Conservation (phyloP, 164 flowering plant species). For the Vitis rotundifolia region DNA sequence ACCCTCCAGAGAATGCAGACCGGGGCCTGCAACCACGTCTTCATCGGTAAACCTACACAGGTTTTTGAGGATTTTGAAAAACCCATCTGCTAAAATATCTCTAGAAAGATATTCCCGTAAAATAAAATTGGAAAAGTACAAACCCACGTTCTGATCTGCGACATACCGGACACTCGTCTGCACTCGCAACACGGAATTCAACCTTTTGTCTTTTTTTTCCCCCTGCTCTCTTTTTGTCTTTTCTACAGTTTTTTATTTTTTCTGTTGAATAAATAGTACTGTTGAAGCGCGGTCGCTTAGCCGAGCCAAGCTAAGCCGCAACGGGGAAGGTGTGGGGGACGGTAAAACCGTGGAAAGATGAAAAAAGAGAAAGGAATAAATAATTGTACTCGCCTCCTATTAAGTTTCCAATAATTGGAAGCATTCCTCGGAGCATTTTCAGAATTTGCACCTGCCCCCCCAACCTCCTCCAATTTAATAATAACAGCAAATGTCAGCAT, state of each 20-base stretch:
- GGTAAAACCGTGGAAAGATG: not conserved
- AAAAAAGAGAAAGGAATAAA: not conserved
- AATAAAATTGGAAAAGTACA: not conserved
- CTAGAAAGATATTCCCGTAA: not conserved
- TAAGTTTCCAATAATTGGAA: too few relatives aligned
- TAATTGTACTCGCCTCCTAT: not conserved
- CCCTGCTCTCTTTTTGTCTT: not conserved
- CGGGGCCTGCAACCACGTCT: too few relatives aligned
- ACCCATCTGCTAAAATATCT: slow-evolving; percentile 1
- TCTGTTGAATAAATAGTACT: not conserved
- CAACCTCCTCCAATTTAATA: too few relatives aligned
- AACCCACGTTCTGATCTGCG: slow-evolving; percentile 4
- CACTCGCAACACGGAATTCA: slow-evolving; percentile 1
- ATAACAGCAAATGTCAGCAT: too few relatives aligned
- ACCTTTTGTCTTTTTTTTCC: not conserved
- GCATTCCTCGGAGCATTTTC: too few relatives aligned
- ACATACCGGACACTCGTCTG: slow-evolving; percentile 2
- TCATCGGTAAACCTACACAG: too few relatives aligned
- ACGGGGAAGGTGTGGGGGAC: not conserved
- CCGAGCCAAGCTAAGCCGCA: not conserved
- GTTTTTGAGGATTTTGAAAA: too few relatives aligned
- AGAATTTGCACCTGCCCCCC: too few relatives aligned
- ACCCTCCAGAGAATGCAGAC: too few relatives aligned
- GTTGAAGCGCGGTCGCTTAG: not conserved
- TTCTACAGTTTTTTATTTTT: not conserved